Percentiles rank a stretch among this genome's conserved stretches.
These are phyloP conservation scores for Eutrema heterophyllum DNA, from an alignment of 345 rosid genomes.

Conservation along the genomic window DNA sequence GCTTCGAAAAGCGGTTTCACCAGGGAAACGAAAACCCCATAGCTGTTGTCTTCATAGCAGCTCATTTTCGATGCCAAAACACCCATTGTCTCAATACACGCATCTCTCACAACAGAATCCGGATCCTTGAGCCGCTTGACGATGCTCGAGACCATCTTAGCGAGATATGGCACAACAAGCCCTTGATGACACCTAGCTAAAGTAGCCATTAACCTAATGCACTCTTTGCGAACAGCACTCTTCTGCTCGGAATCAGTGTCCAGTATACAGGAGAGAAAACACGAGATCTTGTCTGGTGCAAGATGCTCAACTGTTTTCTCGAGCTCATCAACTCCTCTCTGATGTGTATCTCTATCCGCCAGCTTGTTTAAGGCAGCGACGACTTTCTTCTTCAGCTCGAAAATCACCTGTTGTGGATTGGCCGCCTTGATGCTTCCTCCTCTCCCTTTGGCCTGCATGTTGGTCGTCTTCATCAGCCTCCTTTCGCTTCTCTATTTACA, in stretches of 20 bases:
- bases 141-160: slow-evolving; percentile 68
- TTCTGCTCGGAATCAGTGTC: slow-evolving; percentile 76
- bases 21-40: slow-evolving; percentile 51
- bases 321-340: slow-evolving; percentile 76
- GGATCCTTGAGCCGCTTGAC: slow-evolving; percentile 91
- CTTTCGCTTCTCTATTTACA: not conserved
- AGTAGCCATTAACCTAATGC: slow-evolving; percentile 59
- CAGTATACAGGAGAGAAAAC: slow-evolving; percentile 72
- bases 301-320: slow-evolving; percentile 59
- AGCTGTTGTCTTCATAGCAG: slow-evolving; percentile 35
- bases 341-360: slow-evolving; percentile 85
- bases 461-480: slow-evolving; percentile 41
- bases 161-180: slow-evolving; percentile 46
- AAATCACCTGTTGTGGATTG: slow-evolving; percentile 42
- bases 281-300: slow-evolving; percentile 47
- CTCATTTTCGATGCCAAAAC: slow-evolving; percentile 59
- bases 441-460: slow-evolving; percentile 36
- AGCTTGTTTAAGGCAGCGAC: slow-evolving; percentile 74
- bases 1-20: slow-evolving; percentile 91
- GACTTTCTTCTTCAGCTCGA: slow-evolving; percentile 74
- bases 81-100: slow-evolving; percentile 75
- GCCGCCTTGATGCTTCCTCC: slow-evolving; percentile 39
- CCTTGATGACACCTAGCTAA: slow-evolving; percentile 50
- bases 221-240: slow-evolving; percentile 66
- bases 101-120: slow-evolving; percentile 79